Evolutionary conservation across 768 basidiomycete species (phyloP).

Genomic region (Leccinellum luteum): DNA sequence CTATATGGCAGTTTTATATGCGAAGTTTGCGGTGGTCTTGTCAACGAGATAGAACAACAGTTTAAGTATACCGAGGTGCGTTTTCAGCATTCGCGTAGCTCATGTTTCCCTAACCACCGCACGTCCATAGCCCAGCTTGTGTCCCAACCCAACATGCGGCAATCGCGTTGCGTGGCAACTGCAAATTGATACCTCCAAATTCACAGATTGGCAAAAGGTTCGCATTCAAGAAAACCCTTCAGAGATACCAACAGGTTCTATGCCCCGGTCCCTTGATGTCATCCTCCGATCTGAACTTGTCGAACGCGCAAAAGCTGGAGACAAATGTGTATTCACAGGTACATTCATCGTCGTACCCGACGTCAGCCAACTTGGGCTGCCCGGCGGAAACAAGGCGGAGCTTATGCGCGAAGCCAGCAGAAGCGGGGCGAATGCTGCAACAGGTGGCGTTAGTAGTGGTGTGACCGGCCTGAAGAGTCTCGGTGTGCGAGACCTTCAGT

Average conservation of each 20-base stretch:
- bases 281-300: constrained; percentile 94
- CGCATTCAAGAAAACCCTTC: constrained; percentile 98
- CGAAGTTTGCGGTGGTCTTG: constrained; percentile 79
- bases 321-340: constrained; percentile 97
- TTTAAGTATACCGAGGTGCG: constrained; percentile 98
- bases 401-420: constrained; percentile 83
- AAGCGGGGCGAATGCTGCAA: constrained; percentile 54
- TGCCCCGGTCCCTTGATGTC: constrained; percentile 96
- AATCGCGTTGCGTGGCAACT: constrained; percentile 91
- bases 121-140: constrained; percentile 71
- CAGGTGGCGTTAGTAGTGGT: constrained; percentile 69
- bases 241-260: constrained; percentile 97
- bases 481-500: constrained; percentile 93
- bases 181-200: constrained; percentile 93
- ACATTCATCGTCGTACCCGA: constrained; percentile 99
- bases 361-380: constrained; percentile 91
- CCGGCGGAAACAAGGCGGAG: constrained; percentile 90
- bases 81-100: not conserved
- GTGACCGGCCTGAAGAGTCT: constrained; percentile 93
- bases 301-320: constrained; percentile 98
- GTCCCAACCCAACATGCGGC: constrained; percentile 92
- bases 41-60: constrained; percentile 96
- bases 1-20: constrained; percentile 93
- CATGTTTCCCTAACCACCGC: constrained; percentile 9
- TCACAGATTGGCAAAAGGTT: constrained; percentile 99